phyloP scores from a whole-genome alignment of 2,329 filamentous ascomycete genomes.

The Phyllosticta citrichinensis region DNA sequence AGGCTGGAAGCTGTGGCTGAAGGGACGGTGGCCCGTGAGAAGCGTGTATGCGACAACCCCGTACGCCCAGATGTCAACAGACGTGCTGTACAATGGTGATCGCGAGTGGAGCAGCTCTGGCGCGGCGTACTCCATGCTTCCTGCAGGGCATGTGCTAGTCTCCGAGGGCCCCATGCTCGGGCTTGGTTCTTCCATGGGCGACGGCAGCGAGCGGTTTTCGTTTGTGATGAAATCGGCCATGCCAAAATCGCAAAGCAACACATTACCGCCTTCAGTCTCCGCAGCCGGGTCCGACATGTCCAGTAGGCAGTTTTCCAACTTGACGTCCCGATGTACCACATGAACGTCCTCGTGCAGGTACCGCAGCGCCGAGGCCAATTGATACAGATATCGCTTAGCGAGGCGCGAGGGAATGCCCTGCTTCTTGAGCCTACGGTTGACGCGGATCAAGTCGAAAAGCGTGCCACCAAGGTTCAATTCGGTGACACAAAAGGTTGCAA shows the following conservation, averaged over 20 bases:
- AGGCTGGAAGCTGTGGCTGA: slow-evolving; percentile 49
- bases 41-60: slow-evolving; percentile 54
- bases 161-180: slow-evolving; percentile 42
- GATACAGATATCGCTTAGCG: slow-evolving; percentile 51
- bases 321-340: slow-evolving; percentile 58
- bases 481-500: slow-evolving; percentile 61
- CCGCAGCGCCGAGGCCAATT: slow-evolving; percentile 53
- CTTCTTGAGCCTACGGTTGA: slow-evolving; percentile 33
- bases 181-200: slow-evolving; percentile 32
- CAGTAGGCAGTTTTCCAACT: slow-evolving; percentile 58
- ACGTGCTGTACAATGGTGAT: slow-evolving; percentile 37
- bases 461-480: slow-evolving; percentile 54
- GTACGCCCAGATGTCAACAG: slow-evolving; percentile 58
- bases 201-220: slow-evolving; percentile 40
- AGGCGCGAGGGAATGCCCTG: slow-evolving; percentile 36
- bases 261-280: slow-evolving; percentile 41
- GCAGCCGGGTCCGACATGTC: slow-evolving; percentile 43
- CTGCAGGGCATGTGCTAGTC: slow-evolving; percentile 48
- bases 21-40: slow-evolving; percentile 51
- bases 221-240: slow-evolving; percentile 57
- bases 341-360: slow-evolving; percentile 59
- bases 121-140: slow-evolving; percentile 48
- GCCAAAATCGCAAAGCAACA: slow-evolving; percentile 59
- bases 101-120: slow-evolving; percentile 35
- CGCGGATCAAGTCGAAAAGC: slow-evolving; percentile 51